Percentiles rank a stretch among this genome's conserved stretches.
These are phyloP conservation scores for Scheffersomyces segobiensis DNA, from an alignment of 1,139 yeast genomes.

Conservation along the genomic window DNA sequence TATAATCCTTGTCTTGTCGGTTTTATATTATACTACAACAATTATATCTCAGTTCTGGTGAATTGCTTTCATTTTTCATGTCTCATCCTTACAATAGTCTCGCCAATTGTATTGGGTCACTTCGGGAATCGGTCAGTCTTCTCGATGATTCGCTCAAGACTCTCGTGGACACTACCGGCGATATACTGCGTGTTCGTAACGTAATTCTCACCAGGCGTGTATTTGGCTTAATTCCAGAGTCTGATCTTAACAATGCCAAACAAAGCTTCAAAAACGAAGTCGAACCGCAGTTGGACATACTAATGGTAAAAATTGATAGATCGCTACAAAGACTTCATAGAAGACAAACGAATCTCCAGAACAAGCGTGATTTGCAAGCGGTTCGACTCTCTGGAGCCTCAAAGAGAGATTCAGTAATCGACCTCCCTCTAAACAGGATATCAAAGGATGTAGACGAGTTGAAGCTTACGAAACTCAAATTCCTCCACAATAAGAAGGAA, in stretches of 20 bases:
- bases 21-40: neutral
- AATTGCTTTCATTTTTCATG: neutral
- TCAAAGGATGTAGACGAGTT: slow-evolving; percentile 16
- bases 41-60: neutral
- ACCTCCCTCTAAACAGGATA: slow-evolving; percentile 6
- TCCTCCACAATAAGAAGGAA: slow-evolving; percentile 38
- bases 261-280: slow-evolving; percentile 28
- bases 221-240: slow-evolving; percentile 44
- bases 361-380: slow-evolving; percentile 34
- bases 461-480: slow-evolving; percentile 30
- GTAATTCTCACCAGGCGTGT: slow-evolving; percentile 38
- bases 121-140: slow-evolving; percentile 32
- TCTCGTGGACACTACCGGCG: slow-evolving; percentile 34
- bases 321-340: slow-evolving; percentile 20
- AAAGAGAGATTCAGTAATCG: slow-evolving; percentile 8
- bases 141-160: slow-evolving; percentile 29
- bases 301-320: slow-evolving; percentile 12
- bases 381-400: slow-evolving; percentile 30
- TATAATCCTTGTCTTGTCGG: neutral
- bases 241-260: slow-evolving; percentile 41
- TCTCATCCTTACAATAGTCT: slow-evolving; percentile 10
- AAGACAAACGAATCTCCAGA: slow-evolving; percentile 26
- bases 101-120: slow-evolving; percentile 29
- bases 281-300: slow-evolving; percentile 29
- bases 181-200: slow-evolving; percentile 33